Evolutionary conservation across 495 filamentous ascomycete species (phyloP).

Genomic region (Aspergillus biplanus): DNA sequence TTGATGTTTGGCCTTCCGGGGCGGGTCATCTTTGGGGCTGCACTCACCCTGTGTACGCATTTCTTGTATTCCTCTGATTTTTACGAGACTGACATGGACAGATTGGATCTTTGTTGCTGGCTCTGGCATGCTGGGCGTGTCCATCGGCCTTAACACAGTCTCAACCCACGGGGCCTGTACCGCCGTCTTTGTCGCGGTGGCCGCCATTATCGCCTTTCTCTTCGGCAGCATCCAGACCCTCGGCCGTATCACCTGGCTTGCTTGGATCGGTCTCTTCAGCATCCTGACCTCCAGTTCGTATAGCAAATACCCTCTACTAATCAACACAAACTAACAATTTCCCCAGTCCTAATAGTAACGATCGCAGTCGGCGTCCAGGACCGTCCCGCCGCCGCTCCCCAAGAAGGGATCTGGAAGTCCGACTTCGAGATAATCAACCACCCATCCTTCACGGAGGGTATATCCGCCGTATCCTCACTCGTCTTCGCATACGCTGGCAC

Average conservation of each 20-base stretch:
- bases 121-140: conserved; percentile 62
- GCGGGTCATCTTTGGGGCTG: conserved; percentile 60
- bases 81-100: conserved; percentile 60
- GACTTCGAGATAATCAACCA: conserved; percentile 37
- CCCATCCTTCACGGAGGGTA: conserved; percentile 36
- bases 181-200: conserved; percentile 44
- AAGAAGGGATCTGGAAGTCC: conserved; percentile 33
- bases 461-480: conserved; percentile 70
- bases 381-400: conserved; percentile 40
- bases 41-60: conserved; percentile 49
- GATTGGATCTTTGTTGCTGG: conserved; percentile 45
- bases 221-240: conserved; percentile 44
- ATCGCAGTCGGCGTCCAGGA: conserved; percentile 63
- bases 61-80: conserved; percentile 6
- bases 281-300: conserved; percentile 43
- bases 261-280: conserved; percentile 41
- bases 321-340: conserved; percentile 23
- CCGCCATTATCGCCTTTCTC: conserved; percentile 36
- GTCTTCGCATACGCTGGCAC: conserved; percentile 67
- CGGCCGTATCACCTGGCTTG: conserved; percentile 40
- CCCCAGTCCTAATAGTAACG: conserved; percentile 69
- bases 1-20: conserved; percentile 67
- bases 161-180: conserved; percentile 68
- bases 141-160: conserved; percentile 69
- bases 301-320: neutral